Base-by-base conservation (phyloP, 495 filamentous ascomycete species). In the Aspergillus taichungensis region DNA sequence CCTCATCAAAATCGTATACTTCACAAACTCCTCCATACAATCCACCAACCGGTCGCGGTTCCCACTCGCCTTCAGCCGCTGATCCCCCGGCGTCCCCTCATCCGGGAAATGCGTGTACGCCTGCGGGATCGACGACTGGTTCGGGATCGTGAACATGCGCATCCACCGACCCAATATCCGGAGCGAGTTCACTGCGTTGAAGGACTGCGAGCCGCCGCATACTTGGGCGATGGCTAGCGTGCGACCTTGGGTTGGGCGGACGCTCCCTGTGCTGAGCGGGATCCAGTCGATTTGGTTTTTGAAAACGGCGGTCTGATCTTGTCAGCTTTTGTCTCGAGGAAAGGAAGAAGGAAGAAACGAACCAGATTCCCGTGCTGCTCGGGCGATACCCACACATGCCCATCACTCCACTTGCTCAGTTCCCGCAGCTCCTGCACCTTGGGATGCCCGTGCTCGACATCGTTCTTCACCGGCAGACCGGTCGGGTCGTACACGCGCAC, bases 271-370 rank as follows among this genome's bases (percentile, higher is more conserved):
- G 1, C 57, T 69, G 0, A 87, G 62, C 3, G 83, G 83, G 37
- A 85, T 83, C 83, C 82, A 87, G 60, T 85, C 83, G 39, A 86
- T 85, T 45, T 86, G 80, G 45, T 84, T 83, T 51, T 87, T 85
- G 72, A 87, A 85, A 0, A 85, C 78, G 0, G 71, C 80, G 0
- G 83, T 85, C 71, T 80, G 32, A 27, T 24, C 12, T 42, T 12
- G 46, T 47, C 9, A 49, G 47, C 40, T 50, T 11, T 46, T n/a
- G 43, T 24, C 24, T 13, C 11, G 34, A 31, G 34, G 24, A 32
- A 35, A 37, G 32, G 13, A 29, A 46, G 3, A 44, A 36, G 39
- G 30, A 39, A 27, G 7, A 5, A 30, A 53, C 71, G 44, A 37
- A 79, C 78, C n/a, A 85, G 50, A 50, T 79, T 83, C 0, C 83